phyloP scores from a whole-genome alignment of 805 yeast species.

The Spathaspora gorwiae region DNA sequence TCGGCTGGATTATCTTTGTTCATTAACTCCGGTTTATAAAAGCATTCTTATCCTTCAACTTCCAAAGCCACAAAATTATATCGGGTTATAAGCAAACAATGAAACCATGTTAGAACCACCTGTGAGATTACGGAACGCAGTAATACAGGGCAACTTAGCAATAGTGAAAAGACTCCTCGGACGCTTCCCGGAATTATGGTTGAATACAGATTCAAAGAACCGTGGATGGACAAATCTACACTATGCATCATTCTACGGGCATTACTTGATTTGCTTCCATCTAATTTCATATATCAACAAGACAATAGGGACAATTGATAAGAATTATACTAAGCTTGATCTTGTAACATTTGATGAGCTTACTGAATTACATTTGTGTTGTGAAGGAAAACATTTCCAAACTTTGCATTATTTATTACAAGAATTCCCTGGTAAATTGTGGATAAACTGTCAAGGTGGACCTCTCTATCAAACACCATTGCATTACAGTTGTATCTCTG shows the following conservation, averaged over 20 bases:
- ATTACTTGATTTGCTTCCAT: conserved; percentile 40
- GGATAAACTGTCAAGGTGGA: conserved; percentile 37
- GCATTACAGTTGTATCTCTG: conserved; percentile 30
- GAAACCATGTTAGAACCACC: conserved; percentile 31
- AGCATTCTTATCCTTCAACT: too few species aligned
- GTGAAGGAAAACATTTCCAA: conserved; percentile 30
- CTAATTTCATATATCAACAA: conserved; percentile 28
- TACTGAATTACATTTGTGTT: conserved; percentile 34
- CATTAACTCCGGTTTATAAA: too few species aligned
- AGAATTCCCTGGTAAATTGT: conserved; percentile 35
- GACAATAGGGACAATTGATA: conserved; percentile 11
- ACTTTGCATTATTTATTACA: conserved; percentile 40
- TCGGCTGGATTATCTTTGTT: too few species aligned
- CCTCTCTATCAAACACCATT: conserved; percentile 29
- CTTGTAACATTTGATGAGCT: conserved; percentile 33
- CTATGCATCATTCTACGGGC: conserved; percentile 38
- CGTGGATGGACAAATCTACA: conserved; percentile 42
- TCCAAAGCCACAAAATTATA: too few species aligned
- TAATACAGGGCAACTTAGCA: conserved; percentile 34
- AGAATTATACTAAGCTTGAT: conserved; percentile 19
- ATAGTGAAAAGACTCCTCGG: conserved; percentile 33
- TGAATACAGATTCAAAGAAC: conserved; percentile 30
- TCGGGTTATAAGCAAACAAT: too few species aligned
- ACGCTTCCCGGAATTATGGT: conserved; percentile 42
- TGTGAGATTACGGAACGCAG: conserved; percentile 34